Base-by-base conservation (phyloP, 371 early-diverging fungal genomes). In the Rhizomucor miehei region DNA sequence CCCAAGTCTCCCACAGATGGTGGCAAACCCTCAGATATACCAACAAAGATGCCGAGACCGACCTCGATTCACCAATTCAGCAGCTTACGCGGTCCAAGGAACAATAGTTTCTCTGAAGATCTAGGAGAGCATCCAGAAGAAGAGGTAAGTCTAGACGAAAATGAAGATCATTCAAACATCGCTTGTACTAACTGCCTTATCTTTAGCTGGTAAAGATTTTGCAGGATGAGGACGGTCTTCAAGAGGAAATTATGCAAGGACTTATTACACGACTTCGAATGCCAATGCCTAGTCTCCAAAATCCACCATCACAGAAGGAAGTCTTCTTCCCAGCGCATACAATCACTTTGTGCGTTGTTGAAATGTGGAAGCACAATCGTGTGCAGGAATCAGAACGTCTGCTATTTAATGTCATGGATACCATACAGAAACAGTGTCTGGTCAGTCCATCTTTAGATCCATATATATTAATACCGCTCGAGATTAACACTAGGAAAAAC, bases 301-400 rank as follows among this genome's bases (percentile, higher is more conserved):
- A 88, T 23, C 84, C 89, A 47, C 91, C 90, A 16, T 81, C 85
- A 38, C 66, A 81, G 56, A 90, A 91, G 52, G 96, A 97, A 62
- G 82, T 97, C 45, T 77, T 96, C 66, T 94, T 93, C 86, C 95
- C 95, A 0, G 91, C 97, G 4, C 94, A 94, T 62, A 65, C 94
- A 64, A 93, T 96, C 52, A 91, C 90, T 23, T 66, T 89, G 65
- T 79, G 86, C 68, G 82, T 91, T 14, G 86, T 82, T 17, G 90
- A 93, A 67, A 85, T 93, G 88, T 87, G 93, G 82, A 84, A 84
- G 63, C 79, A 85, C 67, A 90, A 92, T 36, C 79, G 38, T 58
- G 77, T 85, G 44, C 80, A 83, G 34, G 87, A 90, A 51, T 93
- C 94, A 51, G 88, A 89, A 61, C 84, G 84, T 21, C 66, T 95